Percentiles rank a stretch among this genome's conserved stretches.
Conservation (phyloP, 2,329 filamentous ascomycete genomes). For the Cercospora janseana region DNA sequence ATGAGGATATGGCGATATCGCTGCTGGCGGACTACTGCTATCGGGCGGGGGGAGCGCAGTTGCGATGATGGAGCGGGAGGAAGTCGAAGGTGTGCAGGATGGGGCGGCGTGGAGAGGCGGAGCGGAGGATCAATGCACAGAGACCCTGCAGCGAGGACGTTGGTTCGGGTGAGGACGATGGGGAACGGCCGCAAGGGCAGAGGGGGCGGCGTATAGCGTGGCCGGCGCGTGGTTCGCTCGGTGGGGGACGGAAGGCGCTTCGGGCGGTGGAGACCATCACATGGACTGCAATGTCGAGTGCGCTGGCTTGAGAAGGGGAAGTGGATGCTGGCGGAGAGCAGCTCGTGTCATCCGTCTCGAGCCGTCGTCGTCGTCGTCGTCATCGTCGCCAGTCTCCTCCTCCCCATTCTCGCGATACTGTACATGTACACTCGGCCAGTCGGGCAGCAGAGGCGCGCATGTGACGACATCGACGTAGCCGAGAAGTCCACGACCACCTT, state of each 20-base stretch:
- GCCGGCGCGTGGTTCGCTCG: background rate
- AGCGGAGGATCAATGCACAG: background rate
- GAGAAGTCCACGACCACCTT: background rate
- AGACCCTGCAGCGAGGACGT: background rate
- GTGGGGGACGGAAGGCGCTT: slow-evolving; percentile 1
- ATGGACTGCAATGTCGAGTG: background rate
- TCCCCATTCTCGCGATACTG: no score
- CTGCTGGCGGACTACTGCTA: slow-evolving; percentile 1
- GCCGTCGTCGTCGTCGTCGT: no score
- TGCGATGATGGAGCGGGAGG: background rate
- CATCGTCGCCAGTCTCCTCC: no score
- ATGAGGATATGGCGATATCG: background rate
- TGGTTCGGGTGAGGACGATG: slow-evolving; percentile 3
- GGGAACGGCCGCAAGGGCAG: background rate
- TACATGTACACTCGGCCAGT: background rate
- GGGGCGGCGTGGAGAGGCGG: background rate
- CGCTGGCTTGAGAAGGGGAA: no score
- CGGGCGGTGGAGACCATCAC: background rate
- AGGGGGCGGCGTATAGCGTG: background rate
- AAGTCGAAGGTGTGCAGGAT: background rate
- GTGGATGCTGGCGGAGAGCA: background rate
- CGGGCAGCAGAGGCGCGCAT: background rate
- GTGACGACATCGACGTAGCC: background rate
- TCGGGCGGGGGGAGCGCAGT: background rate
- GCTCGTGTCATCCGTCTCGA: no score